phyloP scores from a whole-genome alignment of 2,329 filamentous ascomycete species.

The Bertia moriformis region DNA sequence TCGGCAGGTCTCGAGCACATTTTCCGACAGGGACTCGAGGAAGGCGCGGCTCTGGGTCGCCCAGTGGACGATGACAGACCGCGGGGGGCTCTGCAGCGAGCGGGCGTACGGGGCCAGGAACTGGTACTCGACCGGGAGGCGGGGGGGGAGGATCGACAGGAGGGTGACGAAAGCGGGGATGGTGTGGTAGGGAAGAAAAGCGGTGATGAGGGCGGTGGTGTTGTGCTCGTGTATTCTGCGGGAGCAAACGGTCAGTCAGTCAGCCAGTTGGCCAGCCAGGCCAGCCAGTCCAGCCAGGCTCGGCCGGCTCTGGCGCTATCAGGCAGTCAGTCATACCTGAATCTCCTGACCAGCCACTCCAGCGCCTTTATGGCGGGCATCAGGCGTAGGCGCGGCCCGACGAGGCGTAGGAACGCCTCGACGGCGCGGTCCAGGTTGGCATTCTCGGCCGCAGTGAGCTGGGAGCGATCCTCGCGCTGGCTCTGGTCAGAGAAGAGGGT shows the following conservation, averaged over 20 bases:
- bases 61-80: constrained; percentile 70
- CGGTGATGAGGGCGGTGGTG: constrained; percentile 60
- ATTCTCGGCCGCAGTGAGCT: constrained; percentile 73
- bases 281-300: too few relatives aligned
- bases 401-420: constrained; percentile 69
- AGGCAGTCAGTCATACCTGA: constrained; percentile 43
- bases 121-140: constrained; percentile 60
- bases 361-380: constrained; percentile 80
- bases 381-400: constrained; percentile 62
- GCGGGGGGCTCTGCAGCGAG: constrained; percentile 60
- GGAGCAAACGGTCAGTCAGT: too few relatives aligned
- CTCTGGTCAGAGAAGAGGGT: constrained; percentile 89
- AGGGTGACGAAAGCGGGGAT: constrained; percentile 74
- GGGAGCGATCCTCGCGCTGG: constrained; percentile 70
- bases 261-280: too few relatives aligned
- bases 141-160: constrained; percentile 67
- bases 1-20: constrained; percentile 62
- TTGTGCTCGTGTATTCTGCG: constrained; percentile 88
- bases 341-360: constrained; percentile 86
- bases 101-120: constrained; percentile 79
- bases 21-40: constrained; percentile 61
- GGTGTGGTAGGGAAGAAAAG: constrained; percentile 85
- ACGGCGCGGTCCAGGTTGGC: constrained; percentile 63
- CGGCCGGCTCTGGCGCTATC: too few relatives aligned
- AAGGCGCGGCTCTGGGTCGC: constrained; percentile 67